Percentiles rank a stretch among this genome's conserved stretches.
phyloP scores from a whole-genome alignment of 169 alveolate species.

The Eimeria falciformis region DNA sequence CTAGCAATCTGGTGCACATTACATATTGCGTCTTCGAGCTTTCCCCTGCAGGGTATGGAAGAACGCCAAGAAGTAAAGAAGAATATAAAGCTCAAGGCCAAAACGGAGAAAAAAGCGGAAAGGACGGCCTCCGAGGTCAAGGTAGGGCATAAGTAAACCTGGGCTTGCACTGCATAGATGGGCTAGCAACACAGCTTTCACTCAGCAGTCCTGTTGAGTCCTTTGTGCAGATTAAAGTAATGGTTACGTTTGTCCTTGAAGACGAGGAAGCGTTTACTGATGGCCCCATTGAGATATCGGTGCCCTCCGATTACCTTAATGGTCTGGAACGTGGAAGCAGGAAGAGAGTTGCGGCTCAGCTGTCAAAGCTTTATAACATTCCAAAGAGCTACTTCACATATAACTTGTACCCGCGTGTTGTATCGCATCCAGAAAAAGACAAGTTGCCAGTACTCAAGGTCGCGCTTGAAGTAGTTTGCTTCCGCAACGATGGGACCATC shows the following conservation, averaged over 20 bases:
- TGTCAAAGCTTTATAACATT: neutral
- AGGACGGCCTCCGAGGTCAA: slow-evolving; percentile 35
- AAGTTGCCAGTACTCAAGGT: slow-evolving; percentile 50
- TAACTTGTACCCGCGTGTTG: slow-evolving; percentile 62
- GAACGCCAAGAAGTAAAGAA: slow-evolving; percentile 41
- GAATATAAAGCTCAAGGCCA: slow-evolving; percentile 21
- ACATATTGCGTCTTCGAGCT: neutral
- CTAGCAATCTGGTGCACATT: neutral
- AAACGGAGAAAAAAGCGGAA: slow-evolving; percentile 35
- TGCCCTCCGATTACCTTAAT: slow-evolving; percentile 27
- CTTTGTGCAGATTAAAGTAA: slow-evolving; percentile 12
- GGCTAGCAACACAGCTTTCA: neutral
- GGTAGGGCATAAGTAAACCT: neutral
- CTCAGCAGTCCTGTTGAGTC: neutral
- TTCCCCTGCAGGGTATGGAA: slow-evolving; percentile 42
- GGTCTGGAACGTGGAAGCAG: slow-evolving; percentile 42
- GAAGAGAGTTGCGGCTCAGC: slow-evolving; percentile 32
- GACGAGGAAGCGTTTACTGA: slow-evolving; percentile 43
- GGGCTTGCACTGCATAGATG: too few relatives aligned
- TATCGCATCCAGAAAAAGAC: neutral
- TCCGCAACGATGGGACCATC: slow-evolving; percentile 41
- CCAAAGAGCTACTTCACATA: slow-evolving; percentile 24
- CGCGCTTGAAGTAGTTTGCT: slow-evolving; percentile 51
- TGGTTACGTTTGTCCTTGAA: slow-evolving; percentile 54
- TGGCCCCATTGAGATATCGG: neutral